Conservation (phyloP, 305 asterid genomes). For the Galium porrigens region DNA sequence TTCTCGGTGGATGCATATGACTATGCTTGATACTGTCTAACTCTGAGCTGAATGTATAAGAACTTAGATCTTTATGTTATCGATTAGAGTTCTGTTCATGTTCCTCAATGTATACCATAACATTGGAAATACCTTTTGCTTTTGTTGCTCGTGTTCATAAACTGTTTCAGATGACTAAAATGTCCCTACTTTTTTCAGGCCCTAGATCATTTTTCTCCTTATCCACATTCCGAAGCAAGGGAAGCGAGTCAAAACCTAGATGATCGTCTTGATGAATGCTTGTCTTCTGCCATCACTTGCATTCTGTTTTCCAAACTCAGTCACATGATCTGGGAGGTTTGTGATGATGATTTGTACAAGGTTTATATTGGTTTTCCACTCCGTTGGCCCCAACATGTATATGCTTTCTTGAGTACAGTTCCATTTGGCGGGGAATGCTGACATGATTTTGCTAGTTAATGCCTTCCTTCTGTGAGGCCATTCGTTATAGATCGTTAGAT, state of each 20-base stretch:
- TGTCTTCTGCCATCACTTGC: constrained; percentile 13
- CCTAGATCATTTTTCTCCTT: constrained; percentile 85
- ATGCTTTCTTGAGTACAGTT: constrained; percentile 30
- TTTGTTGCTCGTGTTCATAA: constrained; percentile 2
- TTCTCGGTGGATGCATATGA: not conserved
- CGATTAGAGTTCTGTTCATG: not conserved
- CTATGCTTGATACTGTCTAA: not conserved
- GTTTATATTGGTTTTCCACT: constrained; percentile 15
- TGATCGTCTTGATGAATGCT: constrained; percentile 21
- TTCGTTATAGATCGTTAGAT: constrained; percentile 11
- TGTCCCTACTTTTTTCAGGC: constrained; percentile 32
- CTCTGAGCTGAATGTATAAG: not conserved
- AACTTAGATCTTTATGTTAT: not conserved
- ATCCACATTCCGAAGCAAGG: constrained; percentile 83
- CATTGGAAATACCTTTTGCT: too few species aligned
- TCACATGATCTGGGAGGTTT: constrained; percentile 10
- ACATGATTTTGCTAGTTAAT: constrained; percentile 41
- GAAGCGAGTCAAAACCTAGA: constrained; percentile 72
- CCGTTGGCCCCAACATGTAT: constrained; percentile 14
- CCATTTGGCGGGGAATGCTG: constrained; percentile 34
- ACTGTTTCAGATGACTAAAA: constrained; percentile 5
- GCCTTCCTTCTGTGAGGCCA: constrained; percentile 19
- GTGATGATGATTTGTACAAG: constrained; percentile 18
- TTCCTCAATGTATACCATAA: too few species aligned
- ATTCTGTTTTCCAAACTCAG: too few species aligned